A percentile compares a stretch with the other conserved stretches of the same genome.
These are phyloP conservation scores for Brassica cretica DNA, from an alignment of 345 rosid species.

Conservation along the genomic window DNA sequence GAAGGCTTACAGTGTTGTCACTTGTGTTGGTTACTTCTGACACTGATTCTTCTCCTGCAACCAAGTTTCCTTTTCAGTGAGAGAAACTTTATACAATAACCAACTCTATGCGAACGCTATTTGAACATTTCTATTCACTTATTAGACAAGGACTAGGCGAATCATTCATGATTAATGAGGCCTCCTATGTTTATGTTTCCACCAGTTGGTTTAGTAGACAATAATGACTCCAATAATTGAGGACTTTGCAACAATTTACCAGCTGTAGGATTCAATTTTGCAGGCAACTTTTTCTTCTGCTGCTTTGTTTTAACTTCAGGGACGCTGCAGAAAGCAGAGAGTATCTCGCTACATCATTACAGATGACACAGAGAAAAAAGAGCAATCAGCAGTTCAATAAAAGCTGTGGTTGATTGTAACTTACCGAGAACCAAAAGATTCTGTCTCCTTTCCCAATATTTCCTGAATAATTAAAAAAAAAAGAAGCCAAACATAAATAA, in stretches of 20 bases:
- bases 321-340: slow-evolving; percentile 36
- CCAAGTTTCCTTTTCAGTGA: background rate
- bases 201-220: background rate
- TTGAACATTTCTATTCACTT: background rate
- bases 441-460: slow-evolving; percentile 39
- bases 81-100: background rate
- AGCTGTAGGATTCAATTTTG: slow-evolving; percentile 32
- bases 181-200: slow-evolving; percentile 3
- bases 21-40: slow-evolving; percentile 31
- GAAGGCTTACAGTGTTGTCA: slow-evolving; percentile 33
- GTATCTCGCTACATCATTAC: slow-evolving; percentile 21
- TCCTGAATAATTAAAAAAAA: slow-evolving; percentile 28
- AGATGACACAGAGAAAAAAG: background rate
- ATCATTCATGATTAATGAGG: background rate
- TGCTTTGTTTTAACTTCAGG: slow-evolving; percentile 35
- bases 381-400: slow-evolving; percentile 12
- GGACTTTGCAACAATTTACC: slow-evolving; percentile 42
- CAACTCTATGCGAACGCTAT: background rate
- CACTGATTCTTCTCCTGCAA: slow-evolving; percentile 34
- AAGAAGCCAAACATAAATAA: slow-evolving; percentile 7
- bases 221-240: background rate
- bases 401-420: slow-evolving; percentile 30
- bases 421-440: slow-evolving; percentile 47
- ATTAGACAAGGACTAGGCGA: background rate
- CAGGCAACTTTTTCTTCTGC: slow-evolving; percentile 34